Evolutionary conservation across 768 basidiomycete genomes (phyloP), one percentile per base, ranked within the genome.

Genomic region (Lactifluus rugatus): DNA sequence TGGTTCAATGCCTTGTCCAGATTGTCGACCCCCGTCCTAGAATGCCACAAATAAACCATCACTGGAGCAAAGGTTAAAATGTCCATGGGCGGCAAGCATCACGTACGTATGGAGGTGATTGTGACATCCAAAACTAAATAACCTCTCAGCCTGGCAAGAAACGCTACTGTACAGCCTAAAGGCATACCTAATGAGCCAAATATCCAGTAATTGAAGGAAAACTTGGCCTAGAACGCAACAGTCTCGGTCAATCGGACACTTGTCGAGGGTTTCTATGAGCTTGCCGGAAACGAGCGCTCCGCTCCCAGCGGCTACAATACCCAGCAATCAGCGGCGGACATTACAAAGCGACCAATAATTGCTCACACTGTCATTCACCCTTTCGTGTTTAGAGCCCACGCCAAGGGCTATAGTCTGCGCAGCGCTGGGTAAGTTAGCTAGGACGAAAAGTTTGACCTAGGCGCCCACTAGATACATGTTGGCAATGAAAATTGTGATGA

Each of bases 161-260:
- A 25, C 2, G 2, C 9, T 21, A n/a, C n/a, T n/a, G n/a, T n/a
- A 5, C 21, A 13, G 21, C 21, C 13, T 11, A 17, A 49, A 11
- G 19, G 57, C 70, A 28, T 56, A 76, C 78, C 66, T 28, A 78
- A 52, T 25, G 75, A 74, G 6, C 73, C 76, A 58, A 74, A 72
- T 23, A 76, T 73, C 76, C 76, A 79, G 52, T 74, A 74, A 0
- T 75, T 71, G 64, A 78, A 78, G 4, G 75, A 71, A 23, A 74
- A 64, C 3, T 74, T 66, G 13, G 74, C 74, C 76, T 76, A 45
- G 47, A 47, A 50, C 19, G 32, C 34, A 46, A 16, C 47, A 26
- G 17, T 25, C 31, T 56, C 16, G 7, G 53, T 54, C 48, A 50
- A 37, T 16, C 6, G 17, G 10, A 25, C 19, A 48, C 52, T 17